Evolutionary conservation across 2,329 filamentous ascomycete genomes (phyloP).

Genomic region (Ceratocystis variospora): DNA sequence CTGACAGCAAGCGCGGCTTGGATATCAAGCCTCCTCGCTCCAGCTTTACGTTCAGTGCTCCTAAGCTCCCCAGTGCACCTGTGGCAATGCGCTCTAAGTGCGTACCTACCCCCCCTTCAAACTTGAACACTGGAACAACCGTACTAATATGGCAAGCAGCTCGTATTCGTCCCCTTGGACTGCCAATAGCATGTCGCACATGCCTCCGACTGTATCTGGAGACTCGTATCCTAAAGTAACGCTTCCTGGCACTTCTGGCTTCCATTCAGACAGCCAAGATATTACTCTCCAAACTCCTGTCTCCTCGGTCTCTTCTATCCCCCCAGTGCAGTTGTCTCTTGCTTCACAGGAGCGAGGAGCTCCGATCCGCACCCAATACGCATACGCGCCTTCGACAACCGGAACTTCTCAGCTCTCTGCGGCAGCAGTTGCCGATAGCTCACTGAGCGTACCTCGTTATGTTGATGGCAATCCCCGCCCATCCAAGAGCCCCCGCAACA

Average conservation of each 20-base stretch:
- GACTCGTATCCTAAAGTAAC: conserved; percentile 43
- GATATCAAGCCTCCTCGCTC: conserved; percentile 44
- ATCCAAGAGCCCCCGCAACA: conserved; percentile 43
- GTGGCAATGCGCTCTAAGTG: conserved; percentile 47
- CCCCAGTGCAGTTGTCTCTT: conserved; percentile 40
- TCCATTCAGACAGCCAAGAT: conserved; percentile 39
- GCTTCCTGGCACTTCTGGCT: conserved; percentile 35
- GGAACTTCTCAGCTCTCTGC: conserved; percentile 38
- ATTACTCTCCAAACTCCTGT: conserved; percentile 34
- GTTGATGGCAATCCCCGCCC: conserved; percentile 42
- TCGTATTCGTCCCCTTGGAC: conserved; percentile 44
- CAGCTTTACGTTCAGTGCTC: conserved; percentile 44
- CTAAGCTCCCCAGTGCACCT: conserved; percentile 41
- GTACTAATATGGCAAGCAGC: conserved; percentile 27
- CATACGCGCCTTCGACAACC: conserved; percentile 39
- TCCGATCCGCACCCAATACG: conserved; percentile 40
- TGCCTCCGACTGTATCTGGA: conserved; percentile 35
- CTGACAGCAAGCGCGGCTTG: conserved; percentile 39
- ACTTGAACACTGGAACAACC: conserved; percentile 22
- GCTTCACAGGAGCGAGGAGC: conserved; percentile 32
- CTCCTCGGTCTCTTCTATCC: conserved; percentile 23
- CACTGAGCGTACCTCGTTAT: conserved; percentile 42
- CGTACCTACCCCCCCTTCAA: conserved; percentile 24
- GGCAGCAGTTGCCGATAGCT: conserved; percentile 31
- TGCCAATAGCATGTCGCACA: conserved; percentile 34